Evolutionary conservation across 305 asterid genomes (phyloP), one percentile per base, ranked within the genome.

Genomic region (Euphrasia arctica): DNA sequence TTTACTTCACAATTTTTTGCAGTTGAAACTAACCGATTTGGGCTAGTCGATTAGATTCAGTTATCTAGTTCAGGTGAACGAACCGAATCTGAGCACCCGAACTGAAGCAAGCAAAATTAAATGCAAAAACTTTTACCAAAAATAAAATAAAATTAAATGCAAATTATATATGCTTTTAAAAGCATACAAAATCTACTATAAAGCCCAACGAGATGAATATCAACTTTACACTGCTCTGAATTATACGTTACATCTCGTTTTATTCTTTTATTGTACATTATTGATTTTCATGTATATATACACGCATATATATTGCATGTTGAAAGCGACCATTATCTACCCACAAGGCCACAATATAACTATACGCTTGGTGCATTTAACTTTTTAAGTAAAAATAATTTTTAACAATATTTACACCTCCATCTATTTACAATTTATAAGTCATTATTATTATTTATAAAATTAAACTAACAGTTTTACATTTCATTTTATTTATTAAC

Each of bases 151-250:
- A 39, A 39, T 39, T 39, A 7, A 39, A 39, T 39, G 43, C 43
- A 39, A 39, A 39, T 39, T 39, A 7, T 39, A 5, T 32, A 63
- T 47, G 14, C 69, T 66, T 70, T 70, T 32, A 14, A 68, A 71
- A 71, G 71, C 76, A 71, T 60, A 66, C 65, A 64, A 75, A 75
- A 75, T 71, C 77, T 75, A 41, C 77, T 60, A 63, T 60, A 75
- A 75, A 75, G 77, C 71, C 77, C 66, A 68, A 75, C 60, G 66
- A 64, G 61, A 60, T 67, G 71, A 75, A 68, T 71, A 64, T 58
- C 51, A 64, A 71, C 80, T 75, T 75, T 71, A 58, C 64, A 71
- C 68, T 34, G 50, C 42, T 6, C 2, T 66, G 63, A 74, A 36
- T 56, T 12, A 14, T 13, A 13, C 7, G 52, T 29, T 7, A 62